Evolutionary conservation across 495 filamentous ascomycete genomes (phyloP).

Genomic region (Podospora pseudoanserina): DNA sequence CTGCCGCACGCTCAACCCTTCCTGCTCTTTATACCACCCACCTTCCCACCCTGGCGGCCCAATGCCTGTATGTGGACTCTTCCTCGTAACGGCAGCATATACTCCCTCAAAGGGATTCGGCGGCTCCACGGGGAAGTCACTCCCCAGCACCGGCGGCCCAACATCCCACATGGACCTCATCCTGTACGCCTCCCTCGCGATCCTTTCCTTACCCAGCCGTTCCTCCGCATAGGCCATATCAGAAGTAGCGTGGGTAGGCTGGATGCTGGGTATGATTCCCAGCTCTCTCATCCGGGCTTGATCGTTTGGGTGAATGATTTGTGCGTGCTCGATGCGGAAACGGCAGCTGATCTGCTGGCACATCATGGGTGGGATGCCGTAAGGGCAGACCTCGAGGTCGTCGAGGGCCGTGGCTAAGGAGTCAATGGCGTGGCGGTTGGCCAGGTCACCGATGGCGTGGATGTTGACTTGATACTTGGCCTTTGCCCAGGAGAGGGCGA

Average conservation of each 20-base stretch:
- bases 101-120: constrained; percentile 58
- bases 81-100: constrained; percentile 57
- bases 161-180: constrained; percentile 51
- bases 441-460: constrained; percentile 63
- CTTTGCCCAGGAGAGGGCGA: constrained; percentile 48
- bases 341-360: constrained; percentile 48
- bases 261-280: constrained; percentile 62
- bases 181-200: constrained; percentile 50
- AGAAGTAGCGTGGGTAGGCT: constrained; percentile 64
- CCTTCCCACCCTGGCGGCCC: constrained; percentile 41
- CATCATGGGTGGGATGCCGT: constrained; percentile 21
- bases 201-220: constrained; percentile 51
- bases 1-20: constrained; percentile 49
- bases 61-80: constrained; percentile 47
- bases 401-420: constrained; percentile 48
- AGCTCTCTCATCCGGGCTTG: constrained; percentile 49
- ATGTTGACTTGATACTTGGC: constrained; percentile 57
- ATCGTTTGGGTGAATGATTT: constrained; percentile 62
- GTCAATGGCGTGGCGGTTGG: constrained; percentile 55
- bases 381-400: constrained; percentile 40
- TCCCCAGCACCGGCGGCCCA: constrained; percentile 52
- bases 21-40: constrained; percentile 50
- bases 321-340: constrained; percentile 63
- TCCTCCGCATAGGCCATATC: constrained; percentile 58
- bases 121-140: constrained; percentile 65